These are phyloP conservation scores for Vicia faba DNA, from an alignment of 306 rosid species.

Conservation along the genomic window DNA sequence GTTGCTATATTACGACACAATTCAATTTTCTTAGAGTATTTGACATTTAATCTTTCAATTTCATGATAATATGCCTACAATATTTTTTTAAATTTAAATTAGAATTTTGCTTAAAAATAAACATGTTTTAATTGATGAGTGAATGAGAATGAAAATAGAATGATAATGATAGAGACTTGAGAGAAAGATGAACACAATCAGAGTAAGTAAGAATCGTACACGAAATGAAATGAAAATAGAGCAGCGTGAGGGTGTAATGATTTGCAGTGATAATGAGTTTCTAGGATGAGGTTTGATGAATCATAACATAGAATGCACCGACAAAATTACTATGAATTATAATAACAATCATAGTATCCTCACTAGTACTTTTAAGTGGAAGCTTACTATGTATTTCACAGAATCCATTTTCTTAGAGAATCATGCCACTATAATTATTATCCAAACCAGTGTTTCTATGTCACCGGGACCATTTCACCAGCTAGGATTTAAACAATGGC, in stretches of 20 bases:
- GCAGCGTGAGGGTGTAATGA: slow-evolving; percentile 41
- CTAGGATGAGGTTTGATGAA: slow-evolving; percentile 34
- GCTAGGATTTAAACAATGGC: background rate
- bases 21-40: too few species aligned
- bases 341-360: slow-evolving; percentile 39
- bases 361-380: slow-evolving; percentile 23
- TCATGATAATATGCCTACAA: too few species aligned
- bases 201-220: background rate
- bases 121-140: background rate
- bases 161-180: background rate
- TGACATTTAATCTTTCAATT: too few species aligned
- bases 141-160: too few species aligned
- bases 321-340: slow-evolving; percentile 36
- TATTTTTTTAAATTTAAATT: too few species aligned
- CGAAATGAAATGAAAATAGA: slow-evolving; percentile 29
- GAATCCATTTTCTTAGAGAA: slow-evolving; percentile 18
- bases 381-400: background rate
- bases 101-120: too few species aligned
- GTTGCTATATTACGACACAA: too few species aligned
- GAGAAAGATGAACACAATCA: background rate
- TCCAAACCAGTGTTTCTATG: slow-evolving; percentile 33
- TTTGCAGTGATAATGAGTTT: slow-evolving; percentile 48
- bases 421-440: slow-evolving; percentile 37
- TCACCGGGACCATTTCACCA: slow-evolving; percentile 26
- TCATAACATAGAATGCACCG: slow-evolving; percentile 39